Conservation (phyloP, 2,329 filamentous ascomycete genomes). For the Hypomyces rosellus region DNA sequence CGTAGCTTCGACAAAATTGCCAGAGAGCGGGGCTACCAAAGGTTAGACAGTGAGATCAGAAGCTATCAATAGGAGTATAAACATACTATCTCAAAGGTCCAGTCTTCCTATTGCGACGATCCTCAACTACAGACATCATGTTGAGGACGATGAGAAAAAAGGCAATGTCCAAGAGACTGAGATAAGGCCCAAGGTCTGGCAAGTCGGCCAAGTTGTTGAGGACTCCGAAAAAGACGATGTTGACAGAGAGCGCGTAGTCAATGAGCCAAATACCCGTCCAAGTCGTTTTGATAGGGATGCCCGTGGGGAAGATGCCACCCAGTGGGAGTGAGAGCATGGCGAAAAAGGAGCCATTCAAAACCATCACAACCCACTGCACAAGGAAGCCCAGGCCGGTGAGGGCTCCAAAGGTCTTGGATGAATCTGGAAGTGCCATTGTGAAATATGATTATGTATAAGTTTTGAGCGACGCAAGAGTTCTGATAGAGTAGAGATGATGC, state of each 20-base stretch:
- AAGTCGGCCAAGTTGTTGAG: slow-evolving; percentile 4
- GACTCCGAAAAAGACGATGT: slow-evolving; percentile 5
- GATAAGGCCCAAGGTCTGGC: slow-evolving; percentile 5
- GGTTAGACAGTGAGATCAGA: background rate
- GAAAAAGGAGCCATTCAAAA: slow-evolving; percentile 1
- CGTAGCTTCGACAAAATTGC: slow-evolving; percentile 3
- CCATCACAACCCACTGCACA: slow-evolving; percentile 5
- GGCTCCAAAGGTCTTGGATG: background rate
- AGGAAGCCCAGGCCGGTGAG: slow-evolving; percentile 1
- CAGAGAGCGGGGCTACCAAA: background rate
- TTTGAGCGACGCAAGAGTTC: too few relatives aligned
- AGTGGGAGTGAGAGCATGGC: background rate
- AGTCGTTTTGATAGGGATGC: slow-evolving; percentile 4
- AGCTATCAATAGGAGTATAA: background rate
- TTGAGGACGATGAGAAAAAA: slow-evolving; percentile 7
- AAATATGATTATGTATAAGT: background rate
- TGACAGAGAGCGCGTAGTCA: slow-evolving; percentile 3
- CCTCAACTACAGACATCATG: slow-evolving; percentile 9
- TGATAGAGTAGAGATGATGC: too few relatives aligned
- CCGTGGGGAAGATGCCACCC: slow-evolving; percentile 1
- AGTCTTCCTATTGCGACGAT: slow-evolving; percentile 1
- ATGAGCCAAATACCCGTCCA: slow-evolving; percentile 5
- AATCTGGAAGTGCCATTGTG: background rate
- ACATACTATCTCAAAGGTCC: background rate
- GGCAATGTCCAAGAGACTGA: slow-evolving; percentile 5